Base-by-base conservation (phyloP, 2,329 filamentous ascomycete genomes). In the Thelonectria discophora region DNA sequence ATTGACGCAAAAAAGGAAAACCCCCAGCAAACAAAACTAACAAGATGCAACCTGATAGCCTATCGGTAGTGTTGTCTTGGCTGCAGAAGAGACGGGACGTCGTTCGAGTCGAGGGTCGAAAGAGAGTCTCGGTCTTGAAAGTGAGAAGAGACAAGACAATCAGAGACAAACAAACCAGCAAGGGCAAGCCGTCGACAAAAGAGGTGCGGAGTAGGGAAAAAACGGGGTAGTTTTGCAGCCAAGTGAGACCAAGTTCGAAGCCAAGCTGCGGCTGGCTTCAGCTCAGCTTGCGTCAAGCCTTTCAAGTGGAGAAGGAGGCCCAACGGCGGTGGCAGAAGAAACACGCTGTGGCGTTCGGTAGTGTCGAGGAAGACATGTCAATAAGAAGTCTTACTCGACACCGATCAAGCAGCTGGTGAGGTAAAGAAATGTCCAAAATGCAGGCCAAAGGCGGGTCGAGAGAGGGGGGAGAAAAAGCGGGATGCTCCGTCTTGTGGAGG, bases 261-360 rank as follows among this genome's bases (percentile, higher is more conserved):
- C 27, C 27, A 30, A 30, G 27, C 27, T 30, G 27, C 27, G 27
- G 27, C 27, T 30, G 27, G 52, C 46, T 30, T 47, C 55, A 53
- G 49, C 42, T 53, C 40, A 55, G 51, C 40, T 55, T 55, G 15
- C 13, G 21, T 24, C 21, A 24, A 24, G 21, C 21, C 21, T 24
- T 13, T 30, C 51, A 47, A 46, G 58, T 60, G 58, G 58, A 40
- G 58, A 52, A 52, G 52, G 42, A 20, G 27, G 37, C 42, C 18
- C 52, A 47, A 55, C 52, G 46, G 58, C 15, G 7, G 27, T 30
- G 34, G 34, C 34, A 15, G 34, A 15, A 37, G 15, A 15, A 37
- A 13, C 58, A 60, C 27, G 27, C 27, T 30, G 27, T 60, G 58
- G 58, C 58, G 52, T 60, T 30, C 52, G 51, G 52, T 39, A 51